A percentile compares a stretch with the other conserved stretches of the same genome.
phyloP scores from a whole-genome alignment of 2,329 filamentous ascomycete species.

The Pyricularia pennisetigena region DNA sequence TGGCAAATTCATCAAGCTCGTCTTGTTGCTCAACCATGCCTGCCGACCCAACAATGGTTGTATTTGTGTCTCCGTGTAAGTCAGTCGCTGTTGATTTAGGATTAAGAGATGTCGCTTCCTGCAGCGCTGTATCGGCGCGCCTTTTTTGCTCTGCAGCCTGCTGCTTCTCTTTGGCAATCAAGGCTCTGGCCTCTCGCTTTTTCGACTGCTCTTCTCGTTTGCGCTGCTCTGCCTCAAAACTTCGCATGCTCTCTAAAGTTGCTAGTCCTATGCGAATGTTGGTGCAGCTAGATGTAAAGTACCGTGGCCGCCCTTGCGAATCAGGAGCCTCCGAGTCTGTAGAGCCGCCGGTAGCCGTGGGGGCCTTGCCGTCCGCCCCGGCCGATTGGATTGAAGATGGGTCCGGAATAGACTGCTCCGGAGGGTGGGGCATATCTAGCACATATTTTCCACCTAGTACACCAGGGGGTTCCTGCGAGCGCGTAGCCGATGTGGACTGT shows the following conservation, averaged over 20 bases:
- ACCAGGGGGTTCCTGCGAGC: not conserved
- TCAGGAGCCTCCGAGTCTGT: conserved; percentile 3
- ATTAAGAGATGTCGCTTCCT: not conserved
- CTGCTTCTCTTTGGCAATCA: not conserved
- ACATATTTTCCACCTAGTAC: not conserved
- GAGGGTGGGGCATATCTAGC: not conserved
- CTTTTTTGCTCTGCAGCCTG: not conserved
- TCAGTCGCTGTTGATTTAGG: not conserved
- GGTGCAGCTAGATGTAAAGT: conserved; percentile 3
- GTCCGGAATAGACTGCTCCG: not conserved
- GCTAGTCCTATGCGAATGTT: not conserved
- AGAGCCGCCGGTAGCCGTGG: not conserved
- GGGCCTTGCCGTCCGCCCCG: not conserved
- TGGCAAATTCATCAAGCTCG: not conserved
- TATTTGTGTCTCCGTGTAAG: not conserved
- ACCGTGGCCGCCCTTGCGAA: conserved; percentile 3
- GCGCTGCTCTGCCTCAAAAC: conserved; percentile 2
- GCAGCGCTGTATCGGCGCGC: not conserved
- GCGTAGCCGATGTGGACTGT: not conserved
- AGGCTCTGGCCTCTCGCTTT: not conserved
- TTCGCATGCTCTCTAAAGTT: conserved; percentile 3
- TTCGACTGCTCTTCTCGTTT: not conserved
- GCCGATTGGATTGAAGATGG: not conserved
- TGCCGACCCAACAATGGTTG: not conserved
- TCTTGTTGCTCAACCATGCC: not conserved